Evolutionary conservation across 148 eudicot genomes (phyloP), one percentile per base, ranked within the genome.

Genomic region (Cornus controversa): DNA sequence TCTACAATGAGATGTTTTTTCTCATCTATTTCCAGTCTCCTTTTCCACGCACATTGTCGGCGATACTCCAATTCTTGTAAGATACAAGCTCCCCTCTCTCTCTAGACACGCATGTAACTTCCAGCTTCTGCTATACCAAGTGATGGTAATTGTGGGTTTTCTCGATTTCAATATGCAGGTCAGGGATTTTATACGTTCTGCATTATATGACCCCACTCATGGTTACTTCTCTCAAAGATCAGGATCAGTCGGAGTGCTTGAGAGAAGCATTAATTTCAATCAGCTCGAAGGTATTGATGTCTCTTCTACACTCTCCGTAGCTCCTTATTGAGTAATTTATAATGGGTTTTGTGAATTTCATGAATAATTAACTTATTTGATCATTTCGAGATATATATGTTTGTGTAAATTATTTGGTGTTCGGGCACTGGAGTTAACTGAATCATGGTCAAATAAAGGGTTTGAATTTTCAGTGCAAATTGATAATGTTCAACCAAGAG

Each of bases 161-260:
- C 74, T 40, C 1, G 7, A 14, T 47, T 72, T 78, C 31, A 60
- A 64, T 23, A 13, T 34, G 70, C 74, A 94, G 98, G 97, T 92
- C 68, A 90, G 99, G 28, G 98, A 96, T 88, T 96, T 91, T 83
- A 85, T 96, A 67, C 92, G 91, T 69, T 86, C 91, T 23, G 98
- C 99, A 70, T 86, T 96, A 18, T 96, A 96, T 75, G 87, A 96
- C 67, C 92, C 97, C 10, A 68, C 63, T 27, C 83, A 84, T 80
- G 99, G 99, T 0, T 96, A 96, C 81, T 96, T 96, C 79, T 90
- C 97, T 26, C 91, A 91, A 82, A 86, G 90, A 73, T 89, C 97
- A 3, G 86, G 85, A 28, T 89, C 98, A 16, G 98, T 96, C 74
- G 99, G 99, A 57, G 92, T 96, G 67, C 88, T 95, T 72, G 96